A percentile compares a stretch with the other conserved stretches of the same genome.
Conservation (phyloP, 306 rosid species). For the Quercus dentata region DNA sequence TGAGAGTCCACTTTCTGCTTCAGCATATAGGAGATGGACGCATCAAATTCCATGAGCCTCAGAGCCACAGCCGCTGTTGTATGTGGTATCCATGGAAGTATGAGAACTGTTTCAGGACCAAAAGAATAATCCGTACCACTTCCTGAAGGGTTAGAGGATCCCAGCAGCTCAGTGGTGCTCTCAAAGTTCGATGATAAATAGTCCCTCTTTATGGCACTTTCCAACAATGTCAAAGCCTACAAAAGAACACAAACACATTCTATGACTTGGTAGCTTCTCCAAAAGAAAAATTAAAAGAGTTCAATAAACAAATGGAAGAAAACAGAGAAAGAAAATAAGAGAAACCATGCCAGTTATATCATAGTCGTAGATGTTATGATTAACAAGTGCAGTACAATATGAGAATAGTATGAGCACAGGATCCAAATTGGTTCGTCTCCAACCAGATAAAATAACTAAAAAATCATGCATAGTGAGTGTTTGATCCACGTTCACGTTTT, state of each 20-base stretch:
- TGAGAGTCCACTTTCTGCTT: conserved; percentile 50
- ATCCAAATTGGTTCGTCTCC: background rate
- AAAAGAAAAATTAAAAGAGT: background rate
- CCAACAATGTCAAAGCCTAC: conserved; percentile 60
- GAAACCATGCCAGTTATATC: background rate
- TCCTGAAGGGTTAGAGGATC: conserved; percentile 27
- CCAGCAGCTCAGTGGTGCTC: conserved; percentile 59
- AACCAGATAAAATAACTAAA: background rate
- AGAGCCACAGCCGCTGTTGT: conserved; percentile 71
- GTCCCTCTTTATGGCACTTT: conserved; percentile 58
- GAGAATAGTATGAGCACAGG: background rate
- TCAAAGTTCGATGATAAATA: conserved; percentile 50
- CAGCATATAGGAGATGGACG: conserved; percentile 41
- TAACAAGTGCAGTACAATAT: background rate
- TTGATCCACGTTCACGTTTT: too few species aligned
- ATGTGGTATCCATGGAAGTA: conserved; percentile 71
- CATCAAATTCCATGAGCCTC: conserved; percentile 72
- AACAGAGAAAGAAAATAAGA: background rate
- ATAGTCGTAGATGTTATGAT: background rate
- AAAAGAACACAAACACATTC: conserved; percentile 11
- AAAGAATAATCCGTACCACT: conserved; percentile 17
- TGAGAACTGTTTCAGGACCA: conserved; percentile 29
- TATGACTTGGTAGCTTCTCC: background rate
- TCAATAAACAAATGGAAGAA: background rate
- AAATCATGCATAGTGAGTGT: background rate